Evolutionary conservation across 257 asterid species (phyloP).

Genomic region (Lycium ferocissimum): DNA sequence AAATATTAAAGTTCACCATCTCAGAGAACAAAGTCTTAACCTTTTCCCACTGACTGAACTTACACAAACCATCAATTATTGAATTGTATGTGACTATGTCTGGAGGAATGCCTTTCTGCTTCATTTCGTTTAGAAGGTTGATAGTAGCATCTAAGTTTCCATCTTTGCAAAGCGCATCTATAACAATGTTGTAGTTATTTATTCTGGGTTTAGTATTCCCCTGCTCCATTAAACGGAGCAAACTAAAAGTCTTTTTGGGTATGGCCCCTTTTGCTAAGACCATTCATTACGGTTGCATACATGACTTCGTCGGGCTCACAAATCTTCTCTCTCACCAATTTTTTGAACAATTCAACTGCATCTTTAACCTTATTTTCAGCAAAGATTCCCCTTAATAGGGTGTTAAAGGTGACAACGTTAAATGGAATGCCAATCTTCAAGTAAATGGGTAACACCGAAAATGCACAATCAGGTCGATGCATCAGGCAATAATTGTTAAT

Average conservation of each 20-base stretch:
- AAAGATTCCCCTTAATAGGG: slow-evolving; percentile 39
- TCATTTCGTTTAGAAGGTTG: slow-evolving; percentile 35
- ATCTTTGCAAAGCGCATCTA: slow-evolving; percentile 41
- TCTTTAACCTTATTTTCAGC: slow-evolving; percentile 22
- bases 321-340: slow-evolving; percentile 32
- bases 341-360: slow-evolving; percentile 37
- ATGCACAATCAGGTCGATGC: slow-evolving; percentile 30
- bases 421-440: slow-evolving; percentile 33
- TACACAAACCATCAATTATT: slow-evolving; percentile 37
- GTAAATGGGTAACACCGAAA: slow-evolving; percentile 31
- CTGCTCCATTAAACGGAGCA: slow-evolving; percentile 25
- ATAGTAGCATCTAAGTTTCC: slow-evolving; percentile 33
- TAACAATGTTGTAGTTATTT: background rate
- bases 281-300: slow-evolving; percentile 33
- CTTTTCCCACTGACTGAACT: slow-evolving; percentile 24
- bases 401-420: background rate
- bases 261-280: slow-evolving; percentile 43
- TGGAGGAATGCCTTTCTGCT: slow-evolving; percentile 26
- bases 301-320: slow-evolving; percentile 36
- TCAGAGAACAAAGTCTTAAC: slow-evolving; percentile 18
- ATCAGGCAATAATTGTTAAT: slow-evolving; percentile 29
- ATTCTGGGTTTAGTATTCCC: background rate
- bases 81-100: slow-evolving; percentile 14
- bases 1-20: slow-evolving; percentile 24
- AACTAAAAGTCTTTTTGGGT: slow-evolving; percentile 23